Evolutionary conservation across 2,329 filamentous ascomycete genomes (phyloP).

Genomic region (Microdochium nivale): DNA sequence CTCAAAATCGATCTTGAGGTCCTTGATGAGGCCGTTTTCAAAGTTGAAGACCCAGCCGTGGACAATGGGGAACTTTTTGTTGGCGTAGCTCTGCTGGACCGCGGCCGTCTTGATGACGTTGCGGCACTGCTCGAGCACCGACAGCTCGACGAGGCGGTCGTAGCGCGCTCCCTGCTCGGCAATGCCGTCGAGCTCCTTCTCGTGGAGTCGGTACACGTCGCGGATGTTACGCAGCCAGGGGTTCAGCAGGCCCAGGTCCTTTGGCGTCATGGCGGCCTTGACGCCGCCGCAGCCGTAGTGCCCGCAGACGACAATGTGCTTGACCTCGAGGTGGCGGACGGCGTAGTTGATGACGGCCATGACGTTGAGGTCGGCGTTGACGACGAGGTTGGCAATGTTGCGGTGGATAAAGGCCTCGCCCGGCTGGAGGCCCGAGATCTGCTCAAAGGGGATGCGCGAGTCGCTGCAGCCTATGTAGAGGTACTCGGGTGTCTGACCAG

Average conservation of each 20-base stretch:
- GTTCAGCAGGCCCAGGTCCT: constrained; percentile 63
- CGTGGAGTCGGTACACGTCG: constrained; percentile 64
- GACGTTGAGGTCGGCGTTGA: constrained; percentile 70
- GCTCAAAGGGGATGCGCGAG: constrained; percentile 84
- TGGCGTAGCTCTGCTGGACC: constrained; percentile 62
- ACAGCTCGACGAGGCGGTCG: constrained; percentile 71
- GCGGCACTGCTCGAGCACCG: constrained; percentile 70
- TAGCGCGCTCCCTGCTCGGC: constrained; percentile 50
- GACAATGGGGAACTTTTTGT: constrained; percentile 58
- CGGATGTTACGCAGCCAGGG: constrained; percentile 69
- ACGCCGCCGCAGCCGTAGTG: constrained; percentile 74
- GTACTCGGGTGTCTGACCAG: constrained; percentile 62
- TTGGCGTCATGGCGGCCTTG: constrained; percentile 64
- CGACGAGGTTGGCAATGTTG: constrained; percentile 88
- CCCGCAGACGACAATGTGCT: constrained; percentile 72
- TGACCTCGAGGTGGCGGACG: constrained; percentile 70
- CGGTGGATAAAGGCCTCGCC: constrained; percentile 91
- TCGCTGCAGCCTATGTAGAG: constrained; percentile 90
- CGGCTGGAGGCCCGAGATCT: constrained; percentile 73
- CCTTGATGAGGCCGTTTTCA: constrained; percentile 56
- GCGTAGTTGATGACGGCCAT: constrained; percentile 82
- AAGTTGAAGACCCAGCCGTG: constrained; percentile 70
- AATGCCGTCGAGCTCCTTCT: constrained; percentile 59
- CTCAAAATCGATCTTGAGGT: constrained; percentile 55
- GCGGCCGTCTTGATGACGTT: constrained; percentile 72